Conservation (phyloP, 208 protist species). For the Trypanosoma theileri region DNA sequence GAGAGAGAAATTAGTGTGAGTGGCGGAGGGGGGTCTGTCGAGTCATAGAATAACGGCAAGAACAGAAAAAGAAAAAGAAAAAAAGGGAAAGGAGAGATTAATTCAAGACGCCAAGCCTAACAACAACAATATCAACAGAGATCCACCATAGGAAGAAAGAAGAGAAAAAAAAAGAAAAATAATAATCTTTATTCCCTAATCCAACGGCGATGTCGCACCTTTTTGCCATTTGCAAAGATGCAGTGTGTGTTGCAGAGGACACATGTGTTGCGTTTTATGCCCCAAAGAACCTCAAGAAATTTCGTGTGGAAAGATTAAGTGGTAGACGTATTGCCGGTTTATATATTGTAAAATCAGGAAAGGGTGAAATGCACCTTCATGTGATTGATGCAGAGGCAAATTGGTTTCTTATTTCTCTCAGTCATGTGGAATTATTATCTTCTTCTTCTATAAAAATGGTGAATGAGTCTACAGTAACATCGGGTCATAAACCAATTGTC, state of each 20-base stretch:
- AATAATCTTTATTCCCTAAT: not conserved
- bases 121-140: no score
- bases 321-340: slow-evolving; percentile 68
- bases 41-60: not conserved
- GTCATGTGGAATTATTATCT: slow-evolving; percentile 35
- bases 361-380: slow-evolving; percentile 38
- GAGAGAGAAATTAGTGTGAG: not conserved
- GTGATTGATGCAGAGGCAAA: slow-evolving; percentile 75
- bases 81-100: not conserved
- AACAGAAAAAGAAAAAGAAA: slow-evolving; percentile 5
- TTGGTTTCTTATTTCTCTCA: slow-evolving; percentile 61
- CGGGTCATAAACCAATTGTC: slow-evolving; percentile 28
- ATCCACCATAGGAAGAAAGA: no score
- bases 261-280: slow-evolving; percentile 75
- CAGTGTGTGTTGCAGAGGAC: slow-evolving; percentile 83
- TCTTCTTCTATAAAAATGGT: slow-evolving; percentile 37
- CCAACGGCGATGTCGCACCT: slow-evolving; percentile 42
- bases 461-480: not conserved
- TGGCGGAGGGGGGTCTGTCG: not conserved
- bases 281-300: slow-evolving; percentile 80
- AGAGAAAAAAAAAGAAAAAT: not conserved
- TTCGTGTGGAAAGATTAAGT: slow-evolving; percentile 77
- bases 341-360: slow-evolving; percentile 26
- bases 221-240: slow-evolving; percentile 69
- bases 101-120: no score